Percentiles rank a stretch among this genome's conserved stretches.
phyloP scores from a whole-genome alignment of 2,329 filamentous ascomycete species.

The Botrytis medusae region DNA sequence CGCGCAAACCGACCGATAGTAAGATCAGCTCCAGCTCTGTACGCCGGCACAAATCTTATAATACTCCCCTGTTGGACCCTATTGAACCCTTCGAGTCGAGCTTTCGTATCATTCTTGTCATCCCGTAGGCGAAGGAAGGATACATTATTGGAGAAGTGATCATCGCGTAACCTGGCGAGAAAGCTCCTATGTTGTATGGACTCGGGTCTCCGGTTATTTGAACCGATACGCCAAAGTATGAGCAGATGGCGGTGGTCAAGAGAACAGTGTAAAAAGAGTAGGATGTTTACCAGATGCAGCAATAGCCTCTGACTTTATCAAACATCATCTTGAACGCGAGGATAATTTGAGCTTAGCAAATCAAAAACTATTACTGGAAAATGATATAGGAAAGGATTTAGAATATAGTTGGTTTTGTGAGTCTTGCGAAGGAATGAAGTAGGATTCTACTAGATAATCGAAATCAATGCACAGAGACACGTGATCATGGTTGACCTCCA shows the following conservation, averaged over 20 bases:
- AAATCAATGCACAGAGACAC: neutral
- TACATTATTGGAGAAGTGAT: neutral
- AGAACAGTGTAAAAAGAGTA: neutral
- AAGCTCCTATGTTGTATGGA: neutral
- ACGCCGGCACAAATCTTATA: neutral
- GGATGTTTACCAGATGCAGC: neutral
- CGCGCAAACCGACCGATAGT: neutral
- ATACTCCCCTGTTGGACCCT: neutral
- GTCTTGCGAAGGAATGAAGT: neutral
- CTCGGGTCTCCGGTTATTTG: neutral
- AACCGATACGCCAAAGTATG: neutral
- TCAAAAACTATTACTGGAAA: neutral
- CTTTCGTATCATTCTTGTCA: slow-evolving; percentile 10
- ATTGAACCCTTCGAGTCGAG: neutral
- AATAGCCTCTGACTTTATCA: neutral
- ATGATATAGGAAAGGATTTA: neutral
- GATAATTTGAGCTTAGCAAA: neutral
- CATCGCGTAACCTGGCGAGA: neutral
- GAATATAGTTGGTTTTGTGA: neutral
- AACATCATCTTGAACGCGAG: neutral
- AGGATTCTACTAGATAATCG: neutral
- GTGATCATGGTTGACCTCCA: neutral
- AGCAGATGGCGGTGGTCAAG: neutral
- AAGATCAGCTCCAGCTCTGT: neutral
- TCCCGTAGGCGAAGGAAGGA: slow-evolving; percentile 7